A percentile compares a stretch with the other conserved stretches of the same genome.
Conservation (phyloP, 75 land plant genomes). For the Gnetum montanum region DNA sequence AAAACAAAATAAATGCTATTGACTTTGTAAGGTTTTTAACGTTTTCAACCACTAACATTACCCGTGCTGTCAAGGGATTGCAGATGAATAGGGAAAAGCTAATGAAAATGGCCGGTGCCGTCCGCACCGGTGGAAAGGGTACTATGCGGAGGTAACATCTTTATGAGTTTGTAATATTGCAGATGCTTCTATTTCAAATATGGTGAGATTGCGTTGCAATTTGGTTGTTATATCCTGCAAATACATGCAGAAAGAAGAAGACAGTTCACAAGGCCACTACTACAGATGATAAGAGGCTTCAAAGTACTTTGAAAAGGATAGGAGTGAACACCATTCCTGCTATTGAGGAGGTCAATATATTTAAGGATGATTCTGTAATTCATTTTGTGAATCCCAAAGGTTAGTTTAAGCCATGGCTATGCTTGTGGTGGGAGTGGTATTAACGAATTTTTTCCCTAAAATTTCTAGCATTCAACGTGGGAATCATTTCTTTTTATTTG, state of each 20-base stretch:
- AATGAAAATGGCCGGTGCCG: constrained; percentile 71
- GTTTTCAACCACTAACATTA: too few species aligned
- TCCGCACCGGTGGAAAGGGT: constrained; percentile 65
- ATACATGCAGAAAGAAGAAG: constrained; percentile 70
- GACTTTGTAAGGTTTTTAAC: too few species aligned
- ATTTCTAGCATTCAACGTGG: too few species aligned
- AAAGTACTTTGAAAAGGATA: constrained; percentile 72
- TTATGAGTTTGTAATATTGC: background rate
- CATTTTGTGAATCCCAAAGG: constrained; percentile 79
- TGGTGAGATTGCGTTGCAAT: too few species aligned
- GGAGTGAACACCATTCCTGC: constrained; percentile 78
- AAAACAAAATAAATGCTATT: too few species aligned
- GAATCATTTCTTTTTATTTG: too few species aligned
- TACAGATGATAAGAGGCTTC: constrained; percentile 81
- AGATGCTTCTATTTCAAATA: too few species aligned
- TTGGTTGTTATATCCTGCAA: too few species aligned
- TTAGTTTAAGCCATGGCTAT: too few species aligned
- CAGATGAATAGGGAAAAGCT: constrained; percentile 64
- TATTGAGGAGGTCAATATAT: constrained; percentile 84
- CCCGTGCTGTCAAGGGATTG: too few species aligned
- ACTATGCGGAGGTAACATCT: constrained; percentile 35
- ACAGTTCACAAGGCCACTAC: constrained; percentile 87
- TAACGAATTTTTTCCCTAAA: too few species aligned
- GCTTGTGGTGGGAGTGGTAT: too few species aligned
- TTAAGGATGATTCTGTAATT: constrained; percentile 80